Conservation (phyloP, 1,139 yeast genomes). For the Geotrichum reessii region DNA sequence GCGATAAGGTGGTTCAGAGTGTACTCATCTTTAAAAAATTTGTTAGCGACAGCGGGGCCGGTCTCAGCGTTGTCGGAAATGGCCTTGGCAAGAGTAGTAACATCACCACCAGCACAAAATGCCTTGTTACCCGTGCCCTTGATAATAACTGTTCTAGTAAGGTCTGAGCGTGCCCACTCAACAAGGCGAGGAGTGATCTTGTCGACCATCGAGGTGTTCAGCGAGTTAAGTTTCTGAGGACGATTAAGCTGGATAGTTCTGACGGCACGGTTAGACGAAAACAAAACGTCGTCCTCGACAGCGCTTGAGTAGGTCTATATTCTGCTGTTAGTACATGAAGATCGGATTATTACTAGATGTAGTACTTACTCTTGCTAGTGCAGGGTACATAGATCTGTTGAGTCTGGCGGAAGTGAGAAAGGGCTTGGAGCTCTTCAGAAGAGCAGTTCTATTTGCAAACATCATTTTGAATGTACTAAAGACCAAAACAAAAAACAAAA, state of each 20-base stretch:
- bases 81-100: conserved; percentile 58
- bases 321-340: not conserved
- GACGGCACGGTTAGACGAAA: conserved; percentile 58
- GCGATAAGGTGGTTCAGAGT: conserved; percentile 73
- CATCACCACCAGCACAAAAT: conserved; percentile 82
- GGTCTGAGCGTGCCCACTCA: conserved; percentile 67
- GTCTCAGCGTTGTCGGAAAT: conserved; percentile 42
- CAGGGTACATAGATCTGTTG: not conserved
- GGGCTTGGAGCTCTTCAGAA: conserved; percentile 5
- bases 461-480: not conserved
- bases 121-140: conserved; percentile 55
- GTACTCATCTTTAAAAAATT: conserved; percentile 77
- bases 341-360: not conserved
- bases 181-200: conserved; percentile 67
- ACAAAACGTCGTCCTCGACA: conserved; percentile 50
- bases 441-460: conserved; percentile 8
- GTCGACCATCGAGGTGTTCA: conserved; percentile 71
- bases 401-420: not conserved
- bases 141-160: conserved; percentile 61
- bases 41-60: conserved; percentile 43
- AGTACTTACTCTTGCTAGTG: not conserved
- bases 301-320: conserved; percentile 11
- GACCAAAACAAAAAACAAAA: not conserved
- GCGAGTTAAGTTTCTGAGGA: conserved; percentile 76
- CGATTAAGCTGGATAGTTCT: conserved; percentile 78